These are phyloP conservation scores for Arthrobotrys sinensis DNA, from an alignment of 2,329 filamentous ascomycete genomes.

Conservation along the genomic window DNA sequence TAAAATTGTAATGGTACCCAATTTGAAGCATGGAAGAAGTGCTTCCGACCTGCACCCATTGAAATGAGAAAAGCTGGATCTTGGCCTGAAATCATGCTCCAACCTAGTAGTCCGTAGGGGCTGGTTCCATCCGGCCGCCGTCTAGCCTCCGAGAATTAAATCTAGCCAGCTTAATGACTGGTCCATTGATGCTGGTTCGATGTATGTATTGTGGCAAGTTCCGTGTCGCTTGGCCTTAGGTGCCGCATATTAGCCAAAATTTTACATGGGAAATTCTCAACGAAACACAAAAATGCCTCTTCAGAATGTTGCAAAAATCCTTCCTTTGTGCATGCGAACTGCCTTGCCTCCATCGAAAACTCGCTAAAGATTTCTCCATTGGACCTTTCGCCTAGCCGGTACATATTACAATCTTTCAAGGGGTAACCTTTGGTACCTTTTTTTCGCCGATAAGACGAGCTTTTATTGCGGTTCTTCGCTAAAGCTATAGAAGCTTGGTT, in stretches of 20 bases:
- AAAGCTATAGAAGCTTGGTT: constrained; percentile 29
- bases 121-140: not conserved
- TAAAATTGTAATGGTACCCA: not conserved
- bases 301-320: constrained; percentile 6
- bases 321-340: not conserved
- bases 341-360: not conserved
- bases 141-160: not conserved
- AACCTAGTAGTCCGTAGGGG: not conserved
- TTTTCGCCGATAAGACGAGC: constrained; percentile 8
- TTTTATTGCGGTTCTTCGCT: constrained; percentile 6
- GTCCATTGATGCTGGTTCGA: not conserved
- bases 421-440: constrained; percentile 42
- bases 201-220: constrained; percentile 17
- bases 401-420: not conserved
- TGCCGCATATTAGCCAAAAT: constrained; percentile 28
- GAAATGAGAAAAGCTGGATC: not conserved
- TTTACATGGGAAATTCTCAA: not conserved
- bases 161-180: not conserved
- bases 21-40: constrained; percentile 1
- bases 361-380: constrained; percentile 60
- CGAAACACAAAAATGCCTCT: constrained; percentile 45
- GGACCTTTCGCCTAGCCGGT: constrained; percentile 34
- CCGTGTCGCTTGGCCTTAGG: not conserved
- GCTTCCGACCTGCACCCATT: not conserved
- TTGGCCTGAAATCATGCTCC: not conserved